A percentile compares a stretch with the other conserved stretches of the same genome.
phyloP scores from a whole-genome alignment of 2,329 filamentous ascomycete genomes.

The Emergomyces orientalis region DNA sequence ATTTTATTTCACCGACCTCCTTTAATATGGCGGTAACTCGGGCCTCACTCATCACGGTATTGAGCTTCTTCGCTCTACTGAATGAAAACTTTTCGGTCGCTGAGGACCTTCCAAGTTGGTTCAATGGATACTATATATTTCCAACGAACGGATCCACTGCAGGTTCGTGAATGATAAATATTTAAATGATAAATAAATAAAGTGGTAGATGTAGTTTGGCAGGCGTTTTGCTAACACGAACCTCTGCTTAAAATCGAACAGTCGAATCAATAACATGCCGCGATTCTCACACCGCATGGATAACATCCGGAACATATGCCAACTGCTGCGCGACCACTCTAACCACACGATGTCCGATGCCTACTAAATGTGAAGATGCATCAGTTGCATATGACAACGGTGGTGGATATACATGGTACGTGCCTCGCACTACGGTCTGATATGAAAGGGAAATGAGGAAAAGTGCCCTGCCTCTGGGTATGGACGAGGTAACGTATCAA shows the following conservation, averaged over 20 bases:
- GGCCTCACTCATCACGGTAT: neutral
- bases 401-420: neutral
- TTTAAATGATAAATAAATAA: neutral
- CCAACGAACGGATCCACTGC: neutral
- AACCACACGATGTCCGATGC: slow-evolving; percentile 2
- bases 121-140: slow-evolving; percentile 8
- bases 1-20: neutral
- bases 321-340: neutral
- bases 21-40: neutral
- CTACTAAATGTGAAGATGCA: neutral
- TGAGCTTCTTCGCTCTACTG: neutral
- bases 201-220: neutral
- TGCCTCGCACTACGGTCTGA: neutral
- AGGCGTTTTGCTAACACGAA: neutral
- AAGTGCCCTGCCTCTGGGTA: neutral
- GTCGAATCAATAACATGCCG: slow-evolving; percentile 7
- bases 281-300: neutral
- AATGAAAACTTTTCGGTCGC: neutral
- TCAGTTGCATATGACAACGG: neutral
- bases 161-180: neutral
- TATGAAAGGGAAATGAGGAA: neutral
- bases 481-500: neutral
- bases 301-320: slow-evolving; percentile 5
- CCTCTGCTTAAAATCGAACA: neutral
- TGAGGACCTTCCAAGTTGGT: neutral